Conservation (phyloP, 2,329 filamentous ascomycete species). For the Epichloe glyceriae region DNA sequence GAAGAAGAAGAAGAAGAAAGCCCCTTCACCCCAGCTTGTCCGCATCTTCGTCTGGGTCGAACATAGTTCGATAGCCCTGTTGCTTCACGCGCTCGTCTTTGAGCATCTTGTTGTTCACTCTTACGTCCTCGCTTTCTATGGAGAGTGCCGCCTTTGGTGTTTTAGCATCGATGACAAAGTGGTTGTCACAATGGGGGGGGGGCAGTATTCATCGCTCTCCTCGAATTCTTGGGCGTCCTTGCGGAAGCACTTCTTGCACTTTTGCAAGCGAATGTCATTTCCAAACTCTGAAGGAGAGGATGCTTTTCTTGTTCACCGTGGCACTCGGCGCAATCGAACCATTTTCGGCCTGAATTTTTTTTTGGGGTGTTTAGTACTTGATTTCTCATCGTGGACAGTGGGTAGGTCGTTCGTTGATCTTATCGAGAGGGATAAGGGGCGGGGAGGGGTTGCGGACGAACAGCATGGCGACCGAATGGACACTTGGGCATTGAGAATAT, state of each 20-base stretch:
- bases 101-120: conserved; percentile 80
- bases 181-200: conserved; percentile 96
- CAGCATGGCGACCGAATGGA: conserved; percentile 92
- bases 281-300: conserved; percentile 58
- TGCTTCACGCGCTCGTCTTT: conserved; percentile 70
- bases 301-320: conserved; percentile 74
- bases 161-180: conserved; percentile 84
- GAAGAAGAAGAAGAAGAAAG: background rate
- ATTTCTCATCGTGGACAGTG: background rate
- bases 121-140: conserved; percentile 81
- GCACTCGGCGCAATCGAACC: conserved; percentile 98
- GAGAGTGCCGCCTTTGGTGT: conserved; percentile 72
- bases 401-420: background rate
- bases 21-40: conserved; percentile 56
- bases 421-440: background rate
- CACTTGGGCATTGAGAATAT: conserved; percentile 96
- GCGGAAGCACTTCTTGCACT: conserved; percentile 96
- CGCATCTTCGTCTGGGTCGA: conserved; percentile 62
- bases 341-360: conserved; percentile 61
- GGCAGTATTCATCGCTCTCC: conserved; percentile 96
- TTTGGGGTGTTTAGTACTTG: background rate
- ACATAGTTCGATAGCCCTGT: conserved; percentile 50
- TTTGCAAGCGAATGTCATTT: conserved; percentile 98
- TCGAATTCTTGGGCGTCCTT: conserved; percentile 90
- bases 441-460: conserved; percentile 29